Percentiles rank a stretch among this genome's conserved stretches.
These are phyloP conservation scores for Argentina anserina DNA, from an alignment of 306 rosid genomes.

Conservation along the genomic window DNA sequence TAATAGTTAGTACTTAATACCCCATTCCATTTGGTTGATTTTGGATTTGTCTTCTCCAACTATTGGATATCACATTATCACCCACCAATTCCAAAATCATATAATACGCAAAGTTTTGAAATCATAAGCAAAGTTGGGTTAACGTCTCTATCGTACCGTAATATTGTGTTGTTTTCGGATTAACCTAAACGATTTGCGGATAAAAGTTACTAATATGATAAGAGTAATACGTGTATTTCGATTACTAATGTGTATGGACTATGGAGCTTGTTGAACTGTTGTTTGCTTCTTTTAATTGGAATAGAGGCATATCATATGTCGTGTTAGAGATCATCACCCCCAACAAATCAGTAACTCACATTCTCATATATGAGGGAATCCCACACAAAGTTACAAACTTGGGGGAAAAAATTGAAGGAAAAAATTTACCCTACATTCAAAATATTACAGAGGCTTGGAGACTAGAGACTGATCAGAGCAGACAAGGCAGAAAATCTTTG, in stretches of 20 bases:
- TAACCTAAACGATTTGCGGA: not conserved
- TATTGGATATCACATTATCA: not conserved
- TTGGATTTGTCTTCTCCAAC: not conserved
- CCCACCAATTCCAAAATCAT: not conserved
- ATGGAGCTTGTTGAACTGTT: not conserved
- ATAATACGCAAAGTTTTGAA: not conserved
- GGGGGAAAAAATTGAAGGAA: not conserved
- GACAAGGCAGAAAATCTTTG: not conserved
- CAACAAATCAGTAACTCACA: slow-evolving; percentile 17
- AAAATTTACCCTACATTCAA: slow-evolving; percentile 28
- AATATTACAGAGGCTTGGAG: slow-evolving; percentile 33
- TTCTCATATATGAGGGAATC: slow-evolving; percentile 24
- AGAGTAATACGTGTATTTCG: too few species aligned
- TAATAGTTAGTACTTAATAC: too few species aligned
- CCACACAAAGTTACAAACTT: slow-evolving; percentile 23
- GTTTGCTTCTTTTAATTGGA: not conserved
- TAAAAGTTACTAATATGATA: not conserved
- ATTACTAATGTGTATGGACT: not conserved
- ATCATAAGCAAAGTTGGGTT: not conserved
- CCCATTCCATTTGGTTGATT: not conserved
- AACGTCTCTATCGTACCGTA: not conserved
- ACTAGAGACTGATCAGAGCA: slow-evolving; percentile 5
- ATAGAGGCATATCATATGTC: not conserved
- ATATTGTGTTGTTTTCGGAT: not conserved
- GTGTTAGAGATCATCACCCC: not conserved